phyloP scores from a whole-genome alignment of 768 basidiomycete species.

The Pholiota conissans region DNA sequence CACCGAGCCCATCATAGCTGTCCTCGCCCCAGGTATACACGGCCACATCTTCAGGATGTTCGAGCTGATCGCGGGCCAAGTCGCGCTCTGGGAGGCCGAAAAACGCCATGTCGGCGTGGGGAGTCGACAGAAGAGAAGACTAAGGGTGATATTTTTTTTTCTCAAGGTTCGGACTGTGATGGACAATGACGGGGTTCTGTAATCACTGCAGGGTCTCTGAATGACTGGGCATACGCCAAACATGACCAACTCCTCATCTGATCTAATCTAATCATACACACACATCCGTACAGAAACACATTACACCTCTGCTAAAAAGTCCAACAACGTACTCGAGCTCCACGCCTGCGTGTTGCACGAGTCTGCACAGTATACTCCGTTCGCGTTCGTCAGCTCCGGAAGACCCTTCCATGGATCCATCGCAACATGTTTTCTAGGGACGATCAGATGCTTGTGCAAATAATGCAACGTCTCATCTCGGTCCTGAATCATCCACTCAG shows the following conservation, averaged over 20 bases:
- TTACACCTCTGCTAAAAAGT: slow-evolving; percentile 75
- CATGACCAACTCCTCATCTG: slow-evolving; percentile 22
- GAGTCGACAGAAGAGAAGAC: slow-evolving; percentile 20
- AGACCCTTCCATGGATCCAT: slow-evolving; percentile 90
- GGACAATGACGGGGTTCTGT: background rate
- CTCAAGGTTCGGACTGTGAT: background rate
- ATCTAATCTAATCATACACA: slow-evolving; percentile 23
- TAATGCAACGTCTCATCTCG: slow-evolving; percentile 72
- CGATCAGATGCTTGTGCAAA: slow-evolving; percentile 71
- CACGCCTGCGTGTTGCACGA: slow-evolving; percentile 96
- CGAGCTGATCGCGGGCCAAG: slow-evolving; percentile 51
- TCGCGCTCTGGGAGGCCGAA: slow-evolving; percentile 79
- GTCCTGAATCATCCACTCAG: slow-evolving; percentile 46
- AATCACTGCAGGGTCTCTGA: slow-evolving; percentile 5
- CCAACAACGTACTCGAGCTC: slow-evolving; percentile 91
- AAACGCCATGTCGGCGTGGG: slow-evolving; percentile 68
- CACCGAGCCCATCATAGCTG: slow-evolving; percentile 86
- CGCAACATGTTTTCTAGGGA: slow-evolving; percentile 71
- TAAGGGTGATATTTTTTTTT: slow-evolving; percentile 1
- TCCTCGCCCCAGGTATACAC: slow-evolving; percentile 94
- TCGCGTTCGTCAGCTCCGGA: slow-evolving; percentile 88
- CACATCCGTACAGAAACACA: slow-evolving; percentile 32
- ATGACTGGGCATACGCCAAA: slow-evolving; percentile 18
- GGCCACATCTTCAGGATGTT: slow-evolving; percentile 57
- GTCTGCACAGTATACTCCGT: slow-evolving; percentile 81